Conservation (phyloP, 768 basidiomycete species). For the Strobilomyces confusus region DNA sequence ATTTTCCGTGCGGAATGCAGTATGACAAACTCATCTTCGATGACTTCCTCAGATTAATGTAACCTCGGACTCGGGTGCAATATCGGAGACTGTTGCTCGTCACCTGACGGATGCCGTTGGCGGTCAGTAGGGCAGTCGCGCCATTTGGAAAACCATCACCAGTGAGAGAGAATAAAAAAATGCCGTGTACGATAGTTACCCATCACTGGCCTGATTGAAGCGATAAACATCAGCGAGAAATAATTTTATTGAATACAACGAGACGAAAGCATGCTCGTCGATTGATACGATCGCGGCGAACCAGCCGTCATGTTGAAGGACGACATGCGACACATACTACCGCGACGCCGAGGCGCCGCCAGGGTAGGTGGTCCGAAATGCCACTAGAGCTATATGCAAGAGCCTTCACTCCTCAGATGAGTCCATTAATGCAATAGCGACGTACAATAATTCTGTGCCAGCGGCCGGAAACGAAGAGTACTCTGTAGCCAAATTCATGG, state of each 20-base stretch:
- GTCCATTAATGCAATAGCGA: neutral
- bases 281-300: no score
- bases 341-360: slow-evolving; percentile 41
- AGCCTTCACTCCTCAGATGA: neutral
- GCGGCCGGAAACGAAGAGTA: slow-evolving; percentile 17
- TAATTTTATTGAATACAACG: no score
- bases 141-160: no score
- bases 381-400: slow-evolving; percentile 26
- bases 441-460: slow-evolving; percentile 31
- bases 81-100: slow-evolving; percentile 29
- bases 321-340: slow-evolving; percentile 35
- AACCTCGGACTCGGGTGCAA: slow-evolving; percentile 22
- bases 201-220: no score
- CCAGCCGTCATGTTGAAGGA: no score
- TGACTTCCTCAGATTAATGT: slow-evolving; percentile 33
- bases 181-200: no score
- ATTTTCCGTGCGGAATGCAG: neutral
- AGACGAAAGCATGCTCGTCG: no score
- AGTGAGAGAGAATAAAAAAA: no score
- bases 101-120: slow-evolving; percentile 22
- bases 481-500: slow-evolving; percentile 32
- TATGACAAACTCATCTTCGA: neutral
- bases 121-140: neutral
- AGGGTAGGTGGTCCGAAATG: slow-evolving; percentile 46
- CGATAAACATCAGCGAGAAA: no score